Percentiles rank a stretch among this genome's conserved stretches.
Conservation (phyloP, 1,284 basidiomycete species). For the Xanthoconium separans region DNA sequence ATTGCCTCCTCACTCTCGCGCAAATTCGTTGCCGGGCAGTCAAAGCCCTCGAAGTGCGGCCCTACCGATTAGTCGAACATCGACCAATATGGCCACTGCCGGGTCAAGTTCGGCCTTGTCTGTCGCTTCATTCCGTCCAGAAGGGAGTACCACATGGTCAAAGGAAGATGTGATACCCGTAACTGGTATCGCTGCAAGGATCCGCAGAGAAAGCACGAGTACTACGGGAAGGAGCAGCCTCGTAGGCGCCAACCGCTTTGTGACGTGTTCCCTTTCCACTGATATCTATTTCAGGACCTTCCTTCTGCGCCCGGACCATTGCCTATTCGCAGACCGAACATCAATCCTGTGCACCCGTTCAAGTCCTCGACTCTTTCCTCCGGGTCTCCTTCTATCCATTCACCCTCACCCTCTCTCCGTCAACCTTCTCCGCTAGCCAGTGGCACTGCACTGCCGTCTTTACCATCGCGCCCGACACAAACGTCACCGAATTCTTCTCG, state of each 20-base stretch:
- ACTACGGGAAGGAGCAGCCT: conserved; percentile 35
- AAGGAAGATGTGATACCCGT: conserved; percentile 36
- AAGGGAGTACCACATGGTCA: conserved; percentile 36
- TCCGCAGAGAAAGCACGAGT: conserved; percentile 43
- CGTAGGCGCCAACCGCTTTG: conserved; percentile 23
- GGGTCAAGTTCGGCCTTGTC: conserved; percentile 38
- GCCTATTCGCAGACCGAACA: conserved; percentile 52
- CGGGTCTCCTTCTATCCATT: conserved; percentile 49
- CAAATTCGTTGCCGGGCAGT: conserved; percentile 32
- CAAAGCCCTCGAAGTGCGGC: conserved; percentile 38
- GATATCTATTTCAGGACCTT: conserved; percentile 25
- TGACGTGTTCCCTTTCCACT: conserved; percentile 14
- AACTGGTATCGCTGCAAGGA: conserved; percentile 36
- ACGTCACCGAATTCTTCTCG: conserved; percentile 43
- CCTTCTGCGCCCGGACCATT: conserved; percentile 45
- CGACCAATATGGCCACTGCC: conserved; percentile 30
- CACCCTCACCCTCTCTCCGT: conserved; percentile 46
- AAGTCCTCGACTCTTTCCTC: conserved; percentile 67
- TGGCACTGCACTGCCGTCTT: conserved; percentile 22
- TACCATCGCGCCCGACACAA: conserved; percentile 37
- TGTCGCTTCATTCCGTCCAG: conserved; percentile 41
- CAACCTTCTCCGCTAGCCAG: conserved; percentile 43
- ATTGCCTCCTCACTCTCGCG: conserved; percentile 42
- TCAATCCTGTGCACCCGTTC: conserved; percentile 61
- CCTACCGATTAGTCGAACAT: conserved; percentile 36